Conservation (phyloP, 257 asterid species). For the Avicennia marina region DNA sequence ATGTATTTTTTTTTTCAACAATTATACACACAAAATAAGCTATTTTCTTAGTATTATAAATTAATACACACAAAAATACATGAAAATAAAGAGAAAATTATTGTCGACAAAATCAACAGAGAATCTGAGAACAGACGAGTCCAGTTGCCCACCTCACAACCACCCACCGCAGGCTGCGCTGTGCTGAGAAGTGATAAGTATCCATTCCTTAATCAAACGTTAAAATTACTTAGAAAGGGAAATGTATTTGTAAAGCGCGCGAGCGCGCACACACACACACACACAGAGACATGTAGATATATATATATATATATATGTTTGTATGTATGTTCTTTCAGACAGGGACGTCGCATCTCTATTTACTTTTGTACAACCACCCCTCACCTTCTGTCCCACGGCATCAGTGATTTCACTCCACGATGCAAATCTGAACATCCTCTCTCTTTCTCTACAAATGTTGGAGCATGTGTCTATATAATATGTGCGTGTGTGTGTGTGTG, state of each 20-base stretch:
- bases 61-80: not conserved
- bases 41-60: too few relatives aligned
- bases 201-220: slow-evolving; percentile 19
- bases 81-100: not conserved
- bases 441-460: slow-evolving; percentile 4
- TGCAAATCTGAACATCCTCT: not conserved
- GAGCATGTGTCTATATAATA: not conserved
- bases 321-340: not conserved
- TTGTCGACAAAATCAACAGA: slow-evolving; percentile 18
- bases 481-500: not conserved
- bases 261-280: too few relatives aligned
- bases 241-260: too few relatives aligned
- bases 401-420: slow-evolving; percentile 15
- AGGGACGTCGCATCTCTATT: not conserved
- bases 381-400: too few relatives aligned
- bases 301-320: too few relatives aligned
- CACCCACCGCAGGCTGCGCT: too few relatives aligned
- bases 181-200: too few relatives aligned
- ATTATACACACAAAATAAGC: too few relatives aligned
- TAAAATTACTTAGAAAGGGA: too few relatives aligned
- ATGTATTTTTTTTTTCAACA: too few relatives aligned
- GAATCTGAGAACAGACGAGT: slow-evolving; percentile 2
- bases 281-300: too few relatives aligned
- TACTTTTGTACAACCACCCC: too few relatives aligned
- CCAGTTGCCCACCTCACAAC: slow-evolving; percentile 19